Base-by-base conservation (phyloP, 23 red algal species). In the Gracilaria gracilis region DNA sequence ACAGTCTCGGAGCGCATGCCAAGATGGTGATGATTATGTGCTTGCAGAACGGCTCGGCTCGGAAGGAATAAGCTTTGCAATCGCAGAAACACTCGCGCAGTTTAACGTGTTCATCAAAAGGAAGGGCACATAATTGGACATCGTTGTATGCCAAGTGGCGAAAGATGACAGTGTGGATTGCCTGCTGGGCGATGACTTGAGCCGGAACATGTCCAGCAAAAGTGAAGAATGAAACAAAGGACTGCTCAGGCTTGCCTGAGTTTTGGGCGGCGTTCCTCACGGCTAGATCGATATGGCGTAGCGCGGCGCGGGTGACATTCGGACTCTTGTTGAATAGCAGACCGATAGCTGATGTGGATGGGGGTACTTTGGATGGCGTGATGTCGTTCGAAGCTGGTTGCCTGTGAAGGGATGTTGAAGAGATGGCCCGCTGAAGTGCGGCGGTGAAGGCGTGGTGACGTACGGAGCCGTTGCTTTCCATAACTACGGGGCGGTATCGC, bases 61-160 rank as follows among this genome's bases (percentile, higher is more conserved):
- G 55, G 54, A 91, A 91, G 4, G 57, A 70, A 73, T 80, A 91
- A 11, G 83, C 83, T 49, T 74, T 70, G 66, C 83, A 87, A 57
- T 70, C 61, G 23, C 83, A 87, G n/a, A 1, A 35, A 28, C 72
- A 77, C 36, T 77, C 72, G 21, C 72, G 42, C 42, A 49, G n/a
- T 9, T 9, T 28, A 13, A 42, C 72, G 0, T 46, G 20, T 28
- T 77, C 5, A 35, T 51, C n/a, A 14, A 77, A 49, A 13, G 72
- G 72, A 25, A 49, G 40, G 27, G 23, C 39, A 15, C 42, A 28
- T 23, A 82, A 61, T 12, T 61, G 79, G 33, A 2, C 36, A 24
- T 64, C 27, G 0, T 64, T 40, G 79, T 44, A 82, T 0, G 16
- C 9, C 34, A 82, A n/a, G 21, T 82, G 54, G 0, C 79, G 79